Conservation (phyloP, 2,329 filamentous ascomycete genomes). For the Zymoseptoria crescenta region DNA sequence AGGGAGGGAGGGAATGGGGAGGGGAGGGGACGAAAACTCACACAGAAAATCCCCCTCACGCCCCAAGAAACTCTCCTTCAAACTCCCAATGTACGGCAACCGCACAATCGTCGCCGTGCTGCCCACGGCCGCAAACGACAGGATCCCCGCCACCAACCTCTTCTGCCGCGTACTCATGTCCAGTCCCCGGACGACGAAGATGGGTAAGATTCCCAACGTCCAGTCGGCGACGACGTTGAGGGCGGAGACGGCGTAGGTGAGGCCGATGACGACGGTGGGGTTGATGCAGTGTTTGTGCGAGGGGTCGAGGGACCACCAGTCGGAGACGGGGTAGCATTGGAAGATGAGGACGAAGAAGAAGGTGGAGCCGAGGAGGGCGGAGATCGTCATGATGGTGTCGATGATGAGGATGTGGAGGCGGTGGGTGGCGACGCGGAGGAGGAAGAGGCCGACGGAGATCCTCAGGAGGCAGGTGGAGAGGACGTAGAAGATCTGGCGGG, state of each 20-base stretch:
- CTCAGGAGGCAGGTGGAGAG: constrained; percentile 43
- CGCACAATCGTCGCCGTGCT: constrained; percentile 45
- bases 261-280: constrained; percentile 41
- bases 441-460: constrained; percentile 47
- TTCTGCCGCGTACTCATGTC: constrained; percentile 35
- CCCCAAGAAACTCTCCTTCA: constrained; percentile 28
- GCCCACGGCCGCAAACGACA: constrained; percentile 40
- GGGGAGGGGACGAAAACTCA: constrained; percentile 10
- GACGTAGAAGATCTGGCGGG: constrained; percentile 39
- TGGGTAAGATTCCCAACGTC: constrained; percentile 34
- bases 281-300: constrained; percentile 36
- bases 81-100: constrained; percentile 35
- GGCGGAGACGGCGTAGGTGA: constrained; percentile 25
- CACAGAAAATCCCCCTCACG: constrained; percentile 36
- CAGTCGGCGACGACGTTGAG: constrained; percentile 37
- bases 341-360: constrained; percentile 47
- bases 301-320: constrained; percentile 43
- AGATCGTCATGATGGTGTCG: constrained; percentile 39
- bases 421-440: constrained; percentile 45
- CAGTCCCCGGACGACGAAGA: constrained; percentile 36
- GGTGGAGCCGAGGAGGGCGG: constrained; percentile 38
- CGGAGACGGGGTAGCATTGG: constrained; percentile 46
- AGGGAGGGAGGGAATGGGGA: background rate
- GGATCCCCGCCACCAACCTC: constrained; percentile 31
- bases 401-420: constrained; percentile 41